Evolutionary conservation across 2,329 filamentous ascomycete genomes (phyloP).

Genomic region (Stemphylium vesicarium): DNA sequence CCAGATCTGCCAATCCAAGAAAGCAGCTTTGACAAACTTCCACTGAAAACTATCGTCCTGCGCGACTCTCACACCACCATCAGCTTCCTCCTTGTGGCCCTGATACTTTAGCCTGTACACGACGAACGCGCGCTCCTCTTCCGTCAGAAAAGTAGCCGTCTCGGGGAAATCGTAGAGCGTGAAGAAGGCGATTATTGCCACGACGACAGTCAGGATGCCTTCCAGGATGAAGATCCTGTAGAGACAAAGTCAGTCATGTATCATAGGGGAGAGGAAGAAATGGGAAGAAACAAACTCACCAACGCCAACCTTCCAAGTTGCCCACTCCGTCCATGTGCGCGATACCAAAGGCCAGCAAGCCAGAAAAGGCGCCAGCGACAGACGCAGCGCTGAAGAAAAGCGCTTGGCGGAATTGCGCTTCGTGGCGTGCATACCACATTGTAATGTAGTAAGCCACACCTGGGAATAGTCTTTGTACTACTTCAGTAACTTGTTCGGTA

Average conservation of each 20-base stretch:
- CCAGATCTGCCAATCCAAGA: too few relatives aligned
- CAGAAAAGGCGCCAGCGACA: slow-evolving; percentile 62
- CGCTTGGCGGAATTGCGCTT: slow-evolving; percentile 65
- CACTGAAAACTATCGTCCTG: too few relatives aligned
- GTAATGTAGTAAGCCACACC: slow-evolving; percentile 59
- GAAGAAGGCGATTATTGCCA: slow-evolving; percentile 46
- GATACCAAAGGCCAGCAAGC: slow-evolving; percentile 61
- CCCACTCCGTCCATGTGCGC: slow-evolving; percentile 49
- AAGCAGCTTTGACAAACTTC: too few relatives aligned
- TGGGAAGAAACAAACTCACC: neutral
- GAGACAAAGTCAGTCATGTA: too few relatives aligned
- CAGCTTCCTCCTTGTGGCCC: too few relatives aligned
- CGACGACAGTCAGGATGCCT: too few relatives aligned
- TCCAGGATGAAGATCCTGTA: too few relatives aligned
- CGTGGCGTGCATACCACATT: slow-evolving; percentile 63
- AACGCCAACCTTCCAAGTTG: slow-evolving; percentile 44
- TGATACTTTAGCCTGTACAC: slow-evolving; percentile 46
- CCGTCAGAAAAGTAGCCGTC: slow-evolving; percentile 63
- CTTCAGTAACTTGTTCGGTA: too few relatives aligned
- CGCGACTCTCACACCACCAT: too few relatives aligned
- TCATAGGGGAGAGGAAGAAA: too few relatives aligned
- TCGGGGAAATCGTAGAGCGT: slow-evolving; percentile 69
- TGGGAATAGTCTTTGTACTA: slow-evolving; percentile 25
- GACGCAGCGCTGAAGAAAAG: slow-evolving; percentile 64
- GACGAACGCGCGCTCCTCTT: slow-evolving; percentile 62